Evolutionary conservation across 192 early-diverging fungal species (phyloP).

Genomic region (Chytriomyces hyalinus): DNA sequence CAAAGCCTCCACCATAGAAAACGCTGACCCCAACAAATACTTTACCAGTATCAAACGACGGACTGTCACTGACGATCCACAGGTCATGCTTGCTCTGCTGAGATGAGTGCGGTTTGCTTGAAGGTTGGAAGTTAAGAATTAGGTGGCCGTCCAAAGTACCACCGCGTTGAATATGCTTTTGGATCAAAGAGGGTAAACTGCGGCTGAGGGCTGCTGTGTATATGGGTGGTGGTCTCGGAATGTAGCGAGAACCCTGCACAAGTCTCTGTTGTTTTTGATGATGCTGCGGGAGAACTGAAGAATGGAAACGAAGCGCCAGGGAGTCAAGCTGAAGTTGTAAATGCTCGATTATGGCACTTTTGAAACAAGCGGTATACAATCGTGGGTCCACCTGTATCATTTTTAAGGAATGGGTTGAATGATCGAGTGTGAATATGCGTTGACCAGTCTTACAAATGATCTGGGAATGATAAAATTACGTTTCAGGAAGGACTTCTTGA

Average conservation of each 20-base stretch:
- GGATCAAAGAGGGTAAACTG: no score
- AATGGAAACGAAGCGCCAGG: constrained; percentile 13
- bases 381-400: not conserved
- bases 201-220: not conserved
- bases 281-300: no score
- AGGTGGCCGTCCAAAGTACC: no score
- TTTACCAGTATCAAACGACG: constrained; percentile 5
- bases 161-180: no score
- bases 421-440: no score
- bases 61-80: constrained; percentile 30
- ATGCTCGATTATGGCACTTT: constrained; percentile 25
- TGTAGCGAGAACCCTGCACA: no score
- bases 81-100: constrained; percentile 20
- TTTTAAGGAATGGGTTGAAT: no score
- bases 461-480: constrained; percentile 16
- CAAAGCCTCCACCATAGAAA: constrained; percentile 36
- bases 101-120: not conserved
- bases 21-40: constrained; percentile 30
- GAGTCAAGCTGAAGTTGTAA: constrained; percentile 34
- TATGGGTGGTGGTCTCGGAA: not conserved
- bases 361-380: constrained; percentile 8
- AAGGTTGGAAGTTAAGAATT: no score
- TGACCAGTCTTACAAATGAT: constrained; percentile 3
- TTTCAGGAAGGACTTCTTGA: constrained; percentile 8
- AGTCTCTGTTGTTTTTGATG: no score